These are phyloP conservation scores for Colletotrichum noveboracense DNA, from an alignment of 2,329 filamentous ascomycete species.

Conservation along the genomic window DNA sequence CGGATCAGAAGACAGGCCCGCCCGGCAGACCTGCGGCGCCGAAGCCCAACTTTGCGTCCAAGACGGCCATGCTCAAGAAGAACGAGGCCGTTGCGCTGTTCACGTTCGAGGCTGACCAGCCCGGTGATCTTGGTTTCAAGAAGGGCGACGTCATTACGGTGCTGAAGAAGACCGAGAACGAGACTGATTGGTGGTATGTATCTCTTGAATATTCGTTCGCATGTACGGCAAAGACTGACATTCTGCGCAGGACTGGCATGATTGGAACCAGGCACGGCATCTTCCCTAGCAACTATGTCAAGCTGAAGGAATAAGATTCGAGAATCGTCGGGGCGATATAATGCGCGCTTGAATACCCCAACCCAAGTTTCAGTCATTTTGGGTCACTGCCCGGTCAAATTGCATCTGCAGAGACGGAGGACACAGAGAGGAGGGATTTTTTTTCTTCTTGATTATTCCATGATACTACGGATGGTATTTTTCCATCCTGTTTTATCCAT, in stretches of 20 bases:
- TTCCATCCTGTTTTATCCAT: slow-evolving; percentile 7
- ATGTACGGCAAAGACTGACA: not conserved
- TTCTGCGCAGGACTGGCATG: slow-evolving; percentile 74
- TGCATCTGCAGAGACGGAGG: not conserved
- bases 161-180: slow-evolving; percentile 90
- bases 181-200: slow-evolving; percentile 91
- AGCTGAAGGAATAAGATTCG: slow-evolving; percentile 57
- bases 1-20: slow-evolving; percentile 50
- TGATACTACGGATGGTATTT: slow-evolving; percentile 15
- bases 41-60: slow-evolving; percentile 80
- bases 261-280: slow-evolving; percentile 87
- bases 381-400: not conserved
- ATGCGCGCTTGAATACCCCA: slow-evolving; percentile 4
- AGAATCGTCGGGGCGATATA: not conserved
- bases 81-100: slow-evolving; percentile 92
- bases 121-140: slow-evolving; percentile 83
- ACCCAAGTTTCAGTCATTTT: not conserved
- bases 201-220: fast-evolving
- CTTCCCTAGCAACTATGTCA: slow-evolving; percentile 85
- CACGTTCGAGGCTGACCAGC: slow-evolving; percentile 93
- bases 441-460: slow-evolving; percentile 7
- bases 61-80: slow-evolving; percentile 60
- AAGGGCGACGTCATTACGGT: slow-evolving; percentile 98
- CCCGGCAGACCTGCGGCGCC: slow-evolving; percentile 84
- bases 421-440: not conserved